Conservation (phyloP, 1,139 yeast genomes). For the Taiozyma sp. region DNA sequence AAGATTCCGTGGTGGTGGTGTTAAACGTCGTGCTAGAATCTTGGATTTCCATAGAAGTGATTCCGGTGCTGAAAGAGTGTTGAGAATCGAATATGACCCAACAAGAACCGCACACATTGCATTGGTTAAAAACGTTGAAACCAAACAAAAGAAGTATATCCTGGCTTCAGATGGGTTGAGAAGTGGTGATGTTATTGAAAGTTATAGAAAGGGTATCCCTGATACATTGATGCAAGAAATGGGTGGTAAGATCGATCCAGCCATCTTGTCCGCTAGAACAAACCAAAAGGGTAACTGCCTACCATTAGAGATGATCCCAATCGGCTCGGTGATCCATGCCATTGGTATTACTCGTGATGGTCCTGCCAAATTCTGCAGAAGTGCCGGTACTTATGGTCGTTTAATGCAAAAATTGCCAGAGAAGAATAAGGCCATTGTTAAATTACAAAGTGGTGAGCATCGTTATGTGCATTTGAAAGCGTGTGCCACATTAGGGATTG, state of each 20-base stretch:
- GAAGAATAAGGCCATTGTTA: constrained; percentile 66
- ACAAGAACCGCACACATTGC: constrained; percentile 95
- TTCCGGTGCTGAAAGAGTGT: constrained; percentile 73
- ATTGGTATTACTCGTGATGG: constrained; percentile 75
- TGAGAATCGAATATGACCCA: constrained; percentile 94
- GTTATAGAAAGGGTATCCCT: constrained; percentile 89
- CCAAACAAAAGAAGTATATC: constrained; percentile 70
- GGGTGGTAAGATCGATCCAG: constrained; percentile 92
- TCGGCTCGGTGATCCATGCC: constrained; percentile 87
- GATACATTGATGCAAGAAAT: constrained; percentile 65
- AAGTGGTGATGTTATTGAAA: constrained; percentile 87
- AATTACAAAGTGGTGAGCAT: constrained; percentile 89
- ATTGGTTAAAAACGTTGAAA: constrained; percentile 57
- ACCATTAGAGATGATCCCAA: constrained; percentile 88
- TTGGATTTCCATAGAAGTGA: constrained; percentile 69
- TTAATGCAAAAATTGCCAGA: constrained; percentile 76
- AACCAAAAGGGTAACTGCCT: constrained; percentile 94
- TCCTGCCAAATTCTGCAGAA: constrained; percentile 86
- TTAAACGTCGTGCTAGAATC: constrained; percentile 79
- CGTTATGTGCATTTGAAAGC: constrained; percentile 83
- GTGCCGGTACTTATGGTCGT: constrained; percentile 96
- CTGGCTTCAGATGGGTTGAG: constrained; percentile 91
- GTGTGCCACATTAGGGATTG: constrained; percentile 92
- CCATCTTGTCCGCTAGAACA: constrained; percentile 80
- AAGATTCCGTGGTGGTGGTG: constrained; percentile 97